Evolutionary conservation across 164 flowering plant species (phyloP).

Genomic region (Platanus orientalis): DNA sequence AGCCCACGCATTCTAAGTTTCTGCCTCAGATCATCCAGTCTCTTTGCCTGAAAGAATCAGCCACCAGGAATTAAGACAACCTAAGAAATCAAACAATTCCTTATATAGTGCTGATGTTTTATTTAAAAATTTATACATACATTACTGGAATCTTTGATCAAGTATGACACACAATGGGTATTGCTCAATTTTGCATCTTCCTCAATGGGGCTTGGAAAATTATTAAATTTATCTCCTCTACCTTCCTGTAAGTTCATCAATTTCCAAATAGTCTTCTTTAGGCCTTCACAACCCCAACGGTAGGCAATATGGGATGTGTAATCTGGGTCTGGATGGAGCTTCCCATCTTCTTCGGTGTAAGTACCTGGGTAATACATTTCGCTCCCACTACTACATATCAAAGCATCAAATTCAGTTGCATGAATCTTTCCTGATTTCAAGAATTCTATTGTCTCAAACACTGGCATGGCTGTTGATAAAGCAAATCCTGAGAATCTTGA

Average conservation of each 20-base stretch:
- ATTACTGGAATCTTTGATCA: slow-evolving; percentile 63
- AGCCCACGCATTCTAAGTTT: slow-evolving; percentile 93
- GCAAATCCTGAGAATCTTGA: slow-evolving; percentile 66
- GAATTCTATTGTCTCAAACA: slow-evolving; percentile 53
- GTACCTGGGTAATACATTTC: slow-evolving; percentile 83
- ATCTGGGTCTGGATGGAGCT: slow-evolving; percentile 62
- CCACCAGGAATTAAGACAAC: background rate
- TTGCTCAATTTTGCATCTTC: slow-evolving; percentile 67
- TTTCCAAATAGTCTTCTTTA: slow-evolving; percentile 78
- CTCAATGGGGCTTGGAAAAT: slow-evolving; percentile 34
- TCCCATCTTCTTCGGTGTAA: slow-evolving; percentile 49
- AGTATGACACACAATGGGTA: slow-evolving; percentile 64
- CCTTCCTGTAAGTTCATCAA: slow-evolving; percentile 56
- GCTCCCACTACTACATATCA: slow-evolving; percentile 91
- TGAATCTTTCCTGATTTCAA: slow-evolving; percentile 58
- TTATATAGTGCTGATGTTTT: background rate
- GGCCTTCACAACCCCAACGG: slow-evolving; percentile 87
- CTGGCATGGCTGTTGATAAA: slow-evolving; percentile 80
- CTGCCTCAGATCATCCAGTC: slow-evolving; percentile 86
- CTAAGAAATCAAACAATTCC: background rate
- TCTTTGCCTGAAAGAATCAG: slow-evolving; percentile 49
- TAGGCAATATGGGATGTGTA: slow-evolving; percentile 84
- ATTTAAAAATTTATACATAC: slow-evolving; percentile 22
- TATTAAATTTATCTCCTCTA: slow-evolving; percentile 15
- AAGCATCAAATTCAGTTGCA: slow-evolving; percentile 73